These are phyloP conservation scores for Angomonas deanei DNA, from an alignment of 208 protist genomes.

Conservation along the genomic window DNA sequence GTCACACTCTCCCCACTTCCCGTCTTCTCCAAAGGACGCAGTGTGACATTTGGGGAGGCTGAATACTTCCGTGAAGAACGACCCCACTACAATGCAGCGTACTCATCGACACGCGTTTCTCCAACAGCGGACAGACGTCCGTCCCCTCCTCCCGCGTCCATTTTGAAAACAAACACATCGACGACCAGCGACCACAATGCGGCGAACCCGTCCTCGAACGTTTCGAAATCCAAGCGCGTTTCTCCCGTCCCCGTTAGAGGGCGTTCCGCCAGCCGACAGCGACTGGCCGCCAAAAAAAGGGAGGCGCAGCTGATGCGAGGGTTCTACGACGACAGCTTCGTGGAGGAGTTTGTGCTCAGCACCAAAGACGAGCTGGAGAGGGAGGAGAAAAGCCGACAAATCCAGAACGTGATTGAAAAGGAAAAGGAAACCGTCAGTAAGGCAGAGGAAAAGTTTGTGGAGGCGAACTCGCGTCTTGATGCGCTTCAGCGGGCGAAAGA, in stretches of 20 bases:
- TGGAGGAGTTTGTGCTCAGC: constrained; percentile 79
- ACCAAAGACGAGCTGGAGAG: constrained; percentile 35
- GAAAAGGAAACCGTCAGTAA: constrained; percentile 28
- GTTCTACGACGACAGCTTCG: constrained; percentile 89
- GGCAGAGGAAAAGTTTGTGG: constrained; percentile 32
- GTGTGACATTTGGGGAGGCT: constrained; percentile 75
- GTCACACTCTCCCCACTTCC: constrained; percentile 75
- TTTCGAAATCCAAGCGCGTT: constrained; percentile 2
- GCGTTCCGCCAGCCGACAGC: constrained; percentile 78
- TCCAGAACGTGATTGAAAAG: constrained; percentile 33
- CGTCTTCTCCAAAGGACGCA: constrained; percentile 69
- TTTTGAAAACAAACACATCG: constrained; percentile 37
- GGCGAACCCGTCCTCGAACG: constrained; percentile 5
- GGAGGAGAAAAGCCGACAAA: constrained; percentile 27
- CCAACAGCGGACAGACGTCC: constrained; percentile 26
- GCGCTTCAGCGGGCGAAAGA: constrained; percentile 73
- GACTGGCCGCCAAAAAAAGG: constrained; percentile 50
- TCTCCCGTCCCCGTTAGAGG: constrained; percentile 20
- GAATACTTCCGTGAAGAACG: constrained; percentile 62
- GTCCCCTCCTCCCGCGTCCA: constrained; percentile 38
- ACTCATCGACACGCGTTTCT: constrained; percentile 31
- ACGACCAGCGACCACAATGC: constrained; percentile 14
- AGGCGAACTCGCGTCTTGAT: constrained; percentile 45
- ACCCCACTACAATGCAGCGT: constrained; percentile 50
- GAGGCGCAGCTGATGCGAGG: constrained; percentile 78